Base-by-base conservation (phyloP, 768 basidiomycete genomes). In the Pisolithus albus region DNA sequence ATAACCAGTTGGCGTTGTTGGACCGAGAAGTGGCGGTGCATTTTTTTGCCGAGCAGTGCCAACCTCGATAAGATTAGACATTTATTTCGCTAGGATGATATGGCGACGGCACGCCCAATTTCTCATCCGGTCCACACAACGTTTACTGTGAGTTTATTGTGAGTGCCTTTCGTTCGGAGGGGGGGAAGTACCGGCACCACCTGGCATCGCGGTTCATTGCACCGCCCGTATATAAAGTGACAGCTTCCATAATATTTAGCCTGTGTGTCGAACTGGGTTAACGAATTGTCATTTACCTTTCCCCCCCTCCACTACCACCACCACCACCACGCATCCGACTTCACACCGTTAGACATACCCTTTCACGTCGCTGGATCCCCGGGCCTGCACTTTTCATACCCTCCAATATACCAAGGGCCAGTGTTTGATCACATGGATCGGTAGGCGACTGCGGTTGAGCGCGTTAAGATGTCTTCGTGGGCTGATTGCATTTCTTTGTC, bases 401-500 rank as follows among this genome's bases (percentile, higher is more conserved):
- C 39, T 50, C 40, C 28, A 7, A 51, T 23, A 19, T 44, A 24
- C 43, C 21, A 7, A 8, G 18, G 41, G 43, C 30, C 46, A 26
- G 21, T 15, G 18, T 47, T 50, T 18, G 49, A 56, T 55, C 50
- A 55, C 34, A 69, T 70, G 66, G 68, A 69, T 56, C 68, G 68
- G 70, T 71, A 56, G 45, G 68, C 54, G 18, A 3, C 51, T 46
- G 45, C 39, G 38, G 48, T 49, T 50, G 46, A 23, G 34, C 41
- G 37, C 19, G 44, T n/a, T 44, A 24, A 24, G 28, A 49, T 55
- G 19, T n/a, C 47, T 24, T 43, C 51, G 26, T 23, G 28, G 40
- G 51, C 58, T 64, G 50, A 70, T 53, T 24, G 5, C 34, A 34
- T 39, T n/a, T 37, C 42, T 44, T 42, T 45, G 46, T 52, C 50